Conservation (phyloP, 768 basidiomycete genomes). For the Xerocomus spinulosus region DNA sequence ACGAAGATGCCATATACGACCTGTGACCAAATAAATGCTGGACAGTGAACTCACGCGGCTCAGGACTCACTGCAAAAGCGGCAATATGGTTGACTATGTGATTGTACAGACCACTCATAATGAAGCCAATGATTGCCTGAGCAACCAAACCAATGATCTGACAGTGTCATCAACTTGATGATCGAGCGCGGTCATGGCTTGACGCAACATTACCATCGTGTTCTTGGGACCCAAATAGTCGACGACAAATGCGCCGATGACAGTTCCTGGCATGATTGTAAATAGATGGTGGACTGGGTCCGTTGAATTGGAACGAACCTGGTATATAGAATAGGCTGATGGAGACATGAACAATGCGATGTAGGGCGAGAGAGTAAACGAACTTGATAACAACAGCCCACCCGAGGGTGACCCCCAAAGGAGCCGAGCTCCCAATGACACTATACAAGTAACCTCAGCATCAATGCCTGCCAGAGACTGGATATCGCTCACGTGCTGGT, state of each 20-base stretch:
- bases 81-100: slow-evolving; percentile 58
- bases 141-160: slow-evolving; percentile 63
- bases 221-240: slow-evolving; percentile 73
- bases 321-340: slow-evolving; percentile 62
- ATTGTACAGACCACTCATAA: slow-evolving; percentile 81
- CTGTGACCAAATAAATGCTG: slow-evolving; percentile 26
- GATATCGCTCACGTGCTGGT: slow-evolving; percentile 48
- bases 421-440: slow-evolving; percentile 49
- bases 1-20: slow-evolving; percentile 91
- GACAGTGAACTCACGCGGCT: neutral
- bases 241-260: slow-evolving; percentile 70
- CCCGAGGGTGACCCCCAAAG: slow-evolving; percentile 65
- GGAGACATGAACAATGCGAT: slow-evolving; percentile 2
- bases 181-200: neutral
- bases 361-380: slow-evolving; percentile 14
- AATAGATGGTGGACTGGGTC: slow-evolving; percentile 7
- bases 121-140: slow-evolving; percentile 78
- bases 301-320: slow-evolving; percentile 28
- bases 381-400: slow-evolving; percentile 87
- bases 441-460: slow-evolving; percentile 19
- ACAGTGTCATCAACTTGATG: neutral
- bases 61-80: slow-evolving; percentile 61
- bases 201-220: slow-evolving; percentile 51
- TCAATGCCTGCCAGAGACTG: neutral
- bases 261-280: slow-evolving; percentile 38